A percentile compares a stretch with the other conserved stretches of the same genome.
phyloP scores from a whole-genome alignment of 306 rosid genomes.

The Neltuma alba region DNA sequence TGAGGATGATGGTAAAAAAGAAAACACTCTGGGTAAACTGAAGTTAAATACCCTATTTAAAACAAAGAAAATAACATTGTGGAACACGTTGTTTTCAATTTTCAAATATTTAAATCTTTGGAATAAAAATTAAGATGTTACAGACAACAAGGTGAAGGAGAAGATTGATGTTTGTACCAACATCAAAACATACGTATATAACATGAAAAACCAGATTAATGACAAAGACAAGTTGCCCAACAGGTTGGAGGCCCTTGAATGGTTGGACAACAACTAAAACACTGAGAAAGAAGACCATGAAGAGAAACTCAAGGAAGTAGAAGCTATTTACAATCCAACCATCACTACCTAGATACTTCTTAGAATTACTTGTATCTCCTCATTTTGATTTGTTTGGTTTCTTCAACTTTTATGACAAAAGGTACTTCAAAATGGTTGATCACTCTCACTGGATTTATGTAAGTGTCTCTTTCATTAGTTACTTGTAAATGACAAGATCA shows the following conservation, averaged over 20 bases:
- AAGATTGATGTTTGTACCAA: constrained; percentile 87
- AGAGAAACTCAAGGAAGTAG: constrained; percentile 93
- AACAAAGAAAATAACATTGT: too few relatives aligned
- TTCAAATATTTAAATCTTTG: too few relatives aligned
- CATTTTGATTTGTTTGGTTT: not conserved
- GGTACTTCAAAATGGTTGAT: not conserved
- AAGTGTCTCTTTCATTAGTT: too few relatives aligned
- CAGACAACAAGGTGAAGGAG: constrained; percentile 97
- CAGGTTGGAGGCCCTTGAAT: constrained; percentile 95
- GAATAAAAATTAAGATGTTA: too few relatives aligned
- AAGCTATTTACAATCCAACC: constrained; percentile 94
- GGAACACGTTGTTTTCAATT: too few relatives aligned
- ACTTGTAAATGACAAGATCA: too few relatives aligned
- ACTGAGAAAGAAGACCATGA: constrained; percentile 93
- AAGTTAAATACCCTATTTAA: too few relatives aligned
- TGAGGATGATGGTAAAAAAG: too few relatives aligned
- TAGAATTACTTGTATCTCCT: constrained; percentile 41
- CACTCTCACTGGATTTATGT: not conserved
- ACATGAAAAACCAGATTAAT: constrained; percentile 90
- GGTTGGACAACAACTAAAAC: constrained; percentile 93
- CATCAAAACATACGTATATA: constrained; percentile 85
- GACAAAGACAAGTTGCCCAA: constrained; percentile 98
- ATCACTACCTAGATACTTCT: constrained; percentile 49
- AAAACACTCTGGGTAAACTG: too few relatives aligned
- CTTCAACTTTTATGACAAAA: not conserved